Conservation (phyloP, 345 rosid genomes). For the Eucalyptus shirleyi region DNA sequence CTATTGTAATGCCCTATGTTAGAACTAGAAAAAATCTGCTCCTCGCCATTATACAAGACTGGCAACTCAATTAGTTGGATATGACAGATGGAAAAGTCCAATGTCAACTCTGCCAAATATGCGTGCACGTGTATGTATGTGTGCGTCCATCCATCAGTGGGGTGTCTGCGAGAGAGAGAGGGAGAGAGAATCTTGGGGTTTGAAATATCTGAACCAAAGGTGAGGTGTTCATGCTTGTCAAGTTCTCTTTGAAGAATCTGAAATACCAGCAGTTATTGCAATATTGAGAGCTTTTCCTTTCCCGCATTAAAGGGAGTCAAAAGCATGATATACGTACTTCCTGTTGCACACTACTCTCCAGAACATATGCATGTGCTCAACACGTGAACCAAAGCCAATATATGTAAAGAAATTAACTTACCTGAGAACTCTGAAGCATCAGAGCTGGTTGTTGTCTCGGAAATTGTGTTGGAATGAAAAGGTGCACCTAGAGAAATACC, state of each 20-base stretch:
- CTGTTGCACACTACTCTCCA: background rate
- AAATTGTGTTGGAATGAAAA: slow-evolving; percentile 59
- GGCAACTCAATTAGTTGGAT: background rate
- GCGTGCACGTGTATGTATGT: background rate
- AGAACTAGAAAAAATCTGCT: background rate
- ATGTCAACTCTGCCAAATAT: background rate
- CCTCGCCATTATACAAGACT: background rate
- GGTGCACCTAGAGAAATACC: slow-evolving; percentile 43
- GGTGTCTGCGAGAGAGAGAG: background rate
- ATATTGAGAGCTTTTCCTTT: background rate
- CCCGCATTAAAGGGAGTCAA: background rate
- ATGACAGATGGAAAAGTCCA: background rate
- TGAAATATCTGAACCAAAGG: background rate
- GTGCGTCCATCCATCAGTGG: background rate
- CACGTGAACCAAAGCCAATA: background rate
- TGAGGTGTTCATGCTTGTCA: background rate
- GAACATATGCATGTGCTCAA: background rate
- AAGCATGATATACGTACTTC: background rate
- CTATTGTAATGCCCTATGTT: background rate
- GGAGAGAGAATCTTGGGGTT: background rate
- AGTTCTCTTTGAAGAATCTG: background rate
- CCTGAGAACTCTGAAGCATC: slow-evolving; percentile 86
- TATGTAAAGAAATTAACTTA: background rate
- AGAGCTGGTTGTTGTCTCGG: slow-evolving; percentile 81
- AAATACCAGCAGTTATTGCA: background rate